Evolutionary conservation across 2,329 filamentous ascomycete species (phyloP).

Genomic region (Meredithiella fracta): DNA sequence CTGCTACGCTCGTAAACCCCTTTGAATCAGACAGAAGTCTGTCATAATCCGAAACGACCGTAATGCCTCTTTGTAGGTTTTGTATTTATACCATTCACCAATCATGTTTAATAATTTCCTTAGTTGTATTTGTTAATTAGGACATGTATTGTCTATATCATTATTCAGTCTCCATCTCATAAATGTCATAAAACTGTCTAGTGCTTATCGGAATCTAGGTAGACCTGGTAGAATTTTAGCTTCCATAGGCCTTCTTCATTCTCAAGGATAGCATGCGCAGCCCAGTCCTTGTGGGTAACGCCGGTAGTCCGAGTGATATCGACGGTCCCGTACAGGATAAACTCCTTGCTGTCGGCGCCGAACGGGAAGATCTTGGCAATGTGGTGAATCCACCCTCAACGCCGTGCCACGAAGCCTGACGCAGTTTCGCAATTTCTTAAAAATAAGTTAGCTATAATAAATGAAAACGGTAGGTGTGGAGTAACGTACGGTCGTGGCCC

Average conservation of each 20-base stretch:
- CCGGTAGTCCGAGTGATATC: constrained; percentile 19
- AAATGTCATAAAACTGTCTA: neutral
- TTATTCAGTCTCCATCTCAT: neutral
- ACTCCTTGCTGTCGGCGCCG: constrained; percentile 17
- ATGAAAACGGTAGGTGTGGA: neutral
- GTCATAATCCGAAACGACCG: constrained; percentile 1
- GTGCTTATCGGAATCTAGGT: constrained; percentile 22
- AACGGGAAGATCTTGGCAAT: constrained; percentile 21
- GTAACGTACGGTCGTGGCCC: constrained; percentile 18
- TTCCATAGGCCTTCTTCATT: constrained; percentile 36
- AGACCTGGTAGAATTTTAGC: constrained; percentile 38
- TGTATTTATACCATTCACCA: neutral
- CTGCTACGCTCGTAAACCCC: neutral
- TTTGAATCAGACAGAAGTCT: too few species aligned
- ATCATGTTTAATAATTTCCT: neutral
- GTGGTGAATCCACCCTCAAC: constrained; percentile 22
- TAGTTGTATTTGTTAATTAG: neutral
- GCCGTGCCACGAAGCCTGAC: constrained; percentile 16
- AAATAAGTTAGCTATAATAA: too few species aligned
- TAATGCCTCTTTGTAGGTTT: neutral
- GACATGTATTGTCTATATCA: neutral
- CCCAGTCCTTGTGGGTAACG: constrained; percentile 29
- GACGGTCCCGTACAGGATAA: constrained; percentile 22
- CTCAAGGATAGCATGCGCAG: constrained; percentile 29
- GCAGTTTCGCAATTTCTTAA: constrained; percentile 19